Base-by-base conservation (phyloP, 805 yeast genomes). In the Diddensiella transvaalensis region DNA sequence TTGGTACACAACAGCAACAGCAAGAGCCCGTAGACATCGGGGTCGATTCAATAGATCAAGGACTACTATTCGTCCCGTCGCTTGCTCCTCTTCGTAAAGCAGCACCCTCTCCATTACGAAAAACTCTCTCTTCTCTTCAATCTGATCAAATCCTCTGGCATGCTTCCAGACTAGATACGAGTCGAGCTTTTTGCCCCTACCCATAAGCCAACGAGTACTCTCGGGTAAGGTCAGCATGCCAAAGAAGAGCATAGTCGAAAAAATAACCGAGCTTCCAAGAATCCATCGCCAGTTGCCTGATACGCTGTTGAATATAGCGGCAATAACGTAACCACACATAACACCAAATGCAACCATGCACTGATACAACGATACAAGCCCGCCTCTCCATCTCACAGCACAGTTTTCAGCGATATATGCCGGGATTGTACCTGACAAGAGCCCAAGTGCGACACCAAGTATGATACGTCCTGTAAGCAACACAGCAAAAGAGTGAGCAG, bases 361-460 rank as follows among this genome's bases (percentile, higher is more conserved):
- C 42, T 56, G 62, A 23, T 63, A 59, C n/a, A 58, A 29, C 19
- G 56, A 50, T 23, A 62, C 62, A 23, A 61, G 46, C 4, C 56
- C 53, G 41, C 69, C 69, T 42, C 69, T 60, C 17, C 62, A 48
- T 29, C 58, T 54, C 1, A 65, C 57, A 3, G 65, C 64, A 8
- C 67, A 66, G 4, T 74, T 63, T 56, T 77, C 82, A 22, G 78
- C 71, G 8, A 76, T 64, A 56, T 72, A 77, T 2, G 75, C 66
- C 0, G 82, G 89, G 0, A 77, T 76, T 48, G 76, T 61, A 57
- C 72, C 70, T 1, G 80, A 69, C 38, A 77, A 67, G 10, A 74
- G 72, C 2, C 83, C 83, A 44, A 76, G 74, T 22, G 80, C 80
- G 10, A 78, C 38, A 5, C 83, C 82, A 21, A 76, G 67, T 41